Evolutionary conservation across 208 protist genomes (phyloP).

Genomic region (Acanthamoeba healyi): DNA sequence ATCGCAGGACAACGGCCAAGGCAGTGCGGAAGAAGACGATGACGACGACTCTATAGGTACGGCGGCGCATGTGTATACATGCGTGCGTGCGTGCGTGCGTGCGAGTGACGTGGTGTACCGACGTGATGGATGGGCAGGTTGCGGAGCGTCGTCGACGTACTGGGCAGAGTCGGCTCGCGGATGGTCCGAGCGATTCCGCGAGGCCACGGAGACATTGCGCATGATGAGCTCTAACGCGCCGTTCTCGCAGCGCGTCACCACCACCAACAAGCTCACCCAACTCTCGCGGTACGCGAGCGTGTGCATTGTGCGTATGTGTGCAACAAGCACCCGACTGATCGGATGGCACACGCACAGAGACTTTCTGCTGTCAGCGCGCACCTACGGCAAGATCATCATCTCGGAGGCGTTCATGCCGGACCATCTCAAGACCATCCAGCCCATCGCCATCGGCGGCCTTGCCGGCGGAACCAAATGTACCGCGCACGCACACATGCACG

Average conservation of each 20-base stretch:
- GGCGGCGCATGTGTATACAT: neutral
- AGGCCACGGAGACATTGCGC: conserved; percentile 45
- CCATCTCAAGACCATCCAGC: conserved; percentile 48
- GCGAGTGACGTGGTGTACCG: neutral
- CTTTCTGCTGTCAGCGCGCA: conserved; percentile 13
- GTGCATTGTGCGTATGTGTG: neutral
- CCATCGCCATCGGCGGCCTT: conserved; percentile 24
- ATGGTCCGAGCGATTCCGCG: conserved; percentile 13
- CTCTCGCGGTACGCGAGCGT: neutral
- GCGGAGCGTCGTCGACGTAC: neutral
- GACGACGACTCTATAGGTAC: neutral
- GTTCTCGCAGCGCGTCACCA: neutral
- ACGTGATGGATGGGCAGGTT: no score
- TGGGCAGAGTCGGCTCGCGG: neutral
- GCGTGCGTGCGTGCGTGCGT: no score
- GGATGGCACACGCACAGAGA: neutral
- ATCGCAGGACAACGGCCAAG: neutral
- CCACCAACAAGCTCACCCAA: conserved; percentile 14
- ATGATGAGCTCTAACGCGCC: conserved; percentile 49
- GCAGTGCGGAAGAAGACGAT: neutral
- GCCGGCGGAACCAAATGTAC: conserved; percentile 58
- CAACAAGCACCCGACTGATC: neutral
- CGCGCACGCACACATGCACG: neutral
- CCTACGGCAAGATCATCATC: conserved; percentile 47
- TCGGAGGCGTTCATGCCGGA: conserved; percentile 49